Conservation (phyloP, 805 yeast species). For the Ogataea sp. region DNA sequence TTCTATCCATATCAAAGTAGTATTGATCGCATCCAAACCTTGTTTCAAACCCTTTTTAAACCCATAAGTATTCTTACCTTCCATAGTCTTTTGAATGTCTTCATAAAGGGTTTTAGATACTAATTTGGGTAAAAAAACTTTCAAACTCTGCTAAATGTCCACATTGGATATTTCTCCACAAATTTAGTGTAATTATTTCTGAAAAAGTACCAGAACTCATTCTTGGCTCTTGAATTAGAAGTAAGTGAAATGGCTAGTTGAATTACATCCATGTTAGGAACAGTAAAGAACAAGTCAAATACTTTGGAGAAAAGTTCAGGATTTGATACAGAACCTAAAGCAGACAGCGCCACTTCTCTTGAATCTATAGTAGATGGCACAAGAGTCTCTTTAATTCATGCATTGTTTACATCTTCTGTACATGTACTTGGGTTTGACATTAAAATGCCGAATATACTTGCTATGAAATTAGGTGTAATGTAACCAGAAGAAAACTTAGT, state of each 20-base stretch:
- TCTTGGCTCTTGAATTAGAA: constrained; percentile 35
- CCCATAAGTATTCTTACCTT: constrained; percentile 38
- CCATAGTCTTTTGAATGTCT: constrained; percentile 37
- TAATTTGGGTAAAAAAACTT: constrained; percentile 25
- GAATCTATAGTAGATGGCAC: constrained; percentile 49
- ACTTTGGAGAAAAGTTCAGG: constrained; percentile 27
- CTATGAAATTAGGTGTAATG: constrained; percentile 35
- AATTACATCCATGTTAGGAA: constrained; percentile 54
- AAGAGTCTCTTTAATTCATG: constrained; percentile 37
- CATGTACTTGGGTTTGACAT: constrained; percentile 28
- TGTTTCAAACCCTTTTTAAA: constrained; percentile 52
- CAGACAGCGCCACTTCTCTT: constrained; percentile 47
- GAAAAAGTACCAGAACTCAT: constrained; percentile 41
- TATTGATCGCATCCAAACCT: constrained; percentile 45
- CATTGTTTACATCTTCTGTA: constrained; percentile 26
- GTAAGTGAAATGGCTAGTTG: constrained; percentile 40
- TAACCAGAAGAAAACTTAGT: constrained; percentile 13
- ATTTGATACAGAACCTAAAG: constrained; percentile 41
- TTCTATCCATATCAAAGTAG: constrained; percentile 42
- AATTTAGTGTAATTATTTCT: constrained; percentile 38
- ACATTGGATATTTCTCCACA: constrained; percentile 28
- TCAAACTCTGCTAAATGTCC: constrained; percentile 29
- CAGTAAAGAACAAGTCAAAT: constrained; percentile 31
- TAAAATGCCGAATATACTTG: constrained; percentile 35
- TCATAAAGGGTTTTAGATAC: constrained; percentile 26